These are phyloP conservation scores for Rosa persica DNA, from an alignment of 306 rosid genomes.

Conservation along the genomic window DNA sequence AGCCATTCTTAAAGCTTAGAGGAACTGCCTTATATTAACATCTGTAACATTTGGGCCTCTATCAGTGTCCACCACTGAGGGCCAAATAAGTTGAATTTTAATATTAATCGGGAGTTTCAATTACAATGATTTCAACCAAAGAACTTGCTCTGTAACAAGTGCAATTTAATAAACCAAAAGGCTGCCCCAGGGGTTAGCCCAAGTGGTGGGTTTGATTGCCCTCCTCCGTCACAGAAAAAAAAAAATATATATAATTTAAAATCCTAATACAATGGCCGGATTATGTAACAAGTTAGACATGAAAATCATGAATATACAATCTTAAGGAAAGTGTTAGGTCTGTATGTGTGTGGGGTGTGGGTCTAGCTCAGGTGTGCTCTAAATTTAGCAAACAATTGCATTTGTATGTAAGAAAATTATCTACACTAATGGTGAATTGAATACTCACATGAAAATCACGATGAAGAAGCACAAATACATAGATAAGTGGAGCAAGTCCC, in stretches of 20 bases:
- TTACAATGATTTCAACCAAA: neutral
- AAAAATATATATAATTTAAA: neutral
- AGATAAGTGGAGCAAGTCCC: constrained; percentile 95
- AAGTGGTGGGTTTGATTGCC: neutral
- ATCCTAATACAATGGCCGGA: neutral
- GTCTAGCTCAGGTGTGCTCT: neutral
- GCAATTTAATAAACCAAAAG: neutral
- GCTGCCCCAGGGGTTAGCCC: neutral
- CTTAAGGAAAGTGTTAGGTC: neutral
- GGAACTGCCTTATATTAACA: neutral
- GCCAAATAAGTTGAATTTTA: neutral
- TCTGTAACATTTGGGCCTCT: neutral
- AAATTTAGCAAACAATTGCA: neutral
- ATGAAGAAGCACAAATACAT: constrained; percentile 96
- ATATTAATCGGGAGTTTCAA: neutral
- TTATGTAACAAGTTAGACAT: neutral
- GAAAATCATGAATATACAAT: neutral
- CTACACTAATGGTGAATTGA: neutral
- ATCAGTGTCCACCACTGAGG: neutral
- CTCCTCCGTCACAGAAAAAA: neutral
- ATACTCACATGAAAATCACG: constrained; percentile 90
- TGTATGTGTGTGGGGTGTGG: neutral
- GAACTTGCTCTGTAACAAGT: neutral
- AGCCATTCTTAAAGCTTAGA: neutral
- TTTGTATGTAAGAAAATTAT: neutral